Conservation (phyloP, 176 grass and related monocot species). For the Elymus sibiricus region DNA sequence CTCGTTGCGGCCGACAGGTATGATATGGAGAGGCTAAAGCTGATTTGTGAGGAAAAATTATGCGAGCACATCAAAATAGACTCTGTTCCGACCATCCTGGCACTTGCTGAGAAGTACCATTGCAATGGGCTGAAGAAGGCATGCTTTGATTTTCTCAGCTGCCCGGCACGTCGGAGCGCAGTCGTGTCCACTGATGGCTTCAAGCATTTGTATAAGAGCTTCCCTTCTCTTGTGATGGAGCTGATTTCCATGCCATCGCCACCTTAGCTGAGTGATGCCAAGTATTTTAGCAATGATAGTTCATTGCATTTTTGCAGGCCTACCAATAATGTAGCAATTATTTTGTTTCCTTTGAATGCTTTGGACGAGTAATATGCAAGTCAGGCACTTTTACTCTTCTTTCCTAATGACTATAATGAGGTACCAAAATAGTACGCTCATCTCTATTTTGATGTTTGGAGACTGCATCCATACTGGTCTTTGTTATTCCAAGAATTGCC, state of each 20-base stretch:
- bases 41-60: not conserved
- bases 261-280: not conserved
- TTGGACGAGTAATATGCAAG: not conserved
- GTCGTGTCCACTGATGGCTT: not conserved
- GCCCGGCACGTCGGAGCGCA: not conserved
- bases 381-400: not conserved
- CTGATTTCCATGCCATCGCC: not conserved
- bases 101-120: not conserved
- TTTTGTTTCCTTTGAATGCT: not conserved
- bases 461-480: not conserved
- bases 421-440: not conserved
- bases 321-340: too few relatives aligned
- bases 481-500: not conserved
- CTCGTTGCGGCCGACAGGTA: not conserved
- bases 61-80: not conserved
- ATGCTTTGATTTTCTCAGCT: constrained; percentile 1
- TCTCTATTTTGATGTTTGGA: not conserved
- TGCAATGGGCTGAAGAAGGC: not conserved
- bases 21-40: not conserved
- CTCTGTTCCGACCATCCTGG: not conserved
- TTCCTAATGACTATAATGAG: not conserved
- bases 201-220: not conserved
- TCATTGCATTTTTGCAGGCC: not conserved
- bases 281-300: not conserved
- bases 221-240: not conserved